phyloP scores from a whole-genome alignment of 257 asterid species.

The Nemophila menziesii region DNA sequence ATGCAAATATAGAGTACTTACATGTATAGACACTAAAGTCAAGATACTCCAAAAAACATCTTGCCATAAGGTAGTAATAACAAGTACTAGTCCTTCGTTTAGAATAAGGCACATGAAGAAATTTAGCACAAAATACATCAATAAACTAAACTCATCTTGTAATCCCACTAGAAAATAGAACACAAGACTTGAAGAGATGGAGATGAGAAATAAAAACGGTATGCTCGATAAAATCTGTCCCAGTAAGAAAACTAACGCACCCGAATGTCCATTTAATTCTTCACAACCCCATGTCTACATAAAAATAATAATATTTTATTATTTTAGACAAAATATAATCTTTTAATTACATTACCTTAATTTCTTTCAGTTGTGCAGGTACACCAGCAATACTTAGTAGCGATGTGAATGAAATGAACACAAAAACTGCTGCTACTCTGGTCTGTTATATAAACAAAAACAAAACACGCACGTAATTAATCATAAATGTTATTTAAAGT shows the following conservation, averaged over 20 bases:
- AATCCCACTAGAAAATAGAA: conserved; percentile 90
- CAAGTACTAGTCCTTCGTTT: conserved; percentile 76
- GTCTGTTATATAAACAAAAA: conserved; percentile 38
- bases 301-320: too few species aligned
- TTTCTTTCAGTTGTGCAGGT: conserved; percentile 85
- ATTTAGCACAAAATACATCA: conserved; percentile 74
- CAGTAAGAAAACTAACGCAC: conserved; percentile 64
- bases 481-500: conserved; percentile 3
- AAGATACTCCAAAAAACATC: conserved; percentile 67
- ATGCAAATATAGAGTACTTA: too few species aligned
- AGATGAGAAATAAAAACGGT: conserved; percentile 86
- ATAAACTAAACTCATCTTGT: conserved; percentile 67
- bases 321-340: too few species aligned
- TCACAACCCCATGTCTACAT: conserved; percentile 67
- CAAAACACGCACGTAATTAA: not conserved
- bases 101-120: conserved; percentile 80
- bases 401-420: conserved; percentile 69
- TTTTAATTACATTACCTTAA: conserved; percentile 61
- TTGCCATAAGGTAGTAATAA: conserved; percentile 54
- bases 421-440: conserved; percentile 80
- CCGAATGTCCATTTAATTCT: conserved; percentile 82
- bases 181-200: conserved; percentile 76
- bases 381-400: conserved; percentile 82
- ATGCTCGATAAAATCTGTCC: conserved; percentile 85
- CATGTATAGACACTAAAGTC: conserved; percentile 54